A percentile compares a stretch with the other conserved stretches of the same genome.
These are phyloP conservation scores for Plenodomus tracheiphilus DNA, from an alignment of 2,329 filamentous ascomycete genomes.

Conservation along the genomic window DNA sequence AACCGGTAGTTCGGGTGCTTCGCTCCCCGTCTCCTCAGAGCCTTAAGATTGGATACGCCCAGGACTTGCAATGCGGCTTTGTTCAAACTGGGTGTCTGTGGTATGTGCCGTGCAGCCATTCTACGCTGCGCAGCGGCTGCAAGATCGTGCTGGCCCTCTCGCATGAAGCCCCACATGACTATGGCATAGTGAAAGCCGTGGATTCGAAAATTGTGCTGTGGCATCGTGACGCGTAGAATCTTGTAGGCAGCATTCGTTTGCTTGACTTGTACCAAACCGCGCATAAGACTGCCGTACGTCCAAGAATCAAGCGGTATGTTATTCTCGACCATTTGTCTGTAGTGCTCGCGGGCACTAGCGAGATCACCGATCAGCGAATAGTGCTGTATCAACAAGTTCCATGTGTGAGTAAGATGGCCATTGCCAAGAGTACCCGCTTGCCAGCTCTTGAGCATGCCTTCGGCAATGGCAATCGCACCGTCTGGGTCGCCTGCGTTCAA, in stretches of 20 bases:
- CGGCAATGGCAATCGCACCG: conserved; percentile 55
- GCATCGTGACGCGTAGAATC: conserved; percentile 57
- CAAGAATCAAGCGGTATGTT: conserved; percentile 57
- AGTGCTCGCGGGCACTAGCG: conserved; percentile 56
- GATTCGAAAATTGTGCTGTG: conserved; percentile 47
- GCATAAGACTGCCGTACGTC: conserved; percentile 66
- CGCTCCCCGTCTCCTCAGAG: conserved; percentile 14
- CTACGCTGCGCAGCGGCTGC: conserved; percentile 54
- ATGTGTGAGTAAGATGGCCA: conserved; percentile 63
- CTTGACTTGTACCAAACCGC: conserved; percentile 56
- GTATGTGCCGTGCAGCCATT: conserved; percentile 48
- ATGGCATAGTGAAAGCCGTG: conserved; percentile 58
- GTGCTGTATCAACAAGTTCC: conserved; percentile 76
- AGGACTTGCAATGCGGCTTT: conserved; percentile 41
- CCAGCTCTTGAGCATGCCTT: conserved; percentile 58
- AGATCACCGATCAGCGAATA: conserved; percentile 67
- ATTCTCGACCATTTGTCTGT: conserved; percentile 58
- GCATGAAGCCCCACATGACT: conserved; percentile 55
- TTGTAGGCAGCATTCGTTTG: conserved; percentile 60
- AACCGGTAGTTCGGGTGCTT: conserved; percentile 23
- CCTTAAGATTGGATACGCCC: conserved; percentile 24
- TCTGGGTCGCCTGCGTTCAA: conserved; percentile 52
- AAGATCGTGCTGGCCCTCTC: conserved; percentile 48
- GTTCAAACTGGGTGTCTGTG: conserved; percentile 49
- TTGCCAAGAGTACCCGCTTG: conserved; percentile 48